phyloP scores from a whole-genome alignment of 2,329 filamentous ascomycete species.

The Coniella lustricola region DNA sequence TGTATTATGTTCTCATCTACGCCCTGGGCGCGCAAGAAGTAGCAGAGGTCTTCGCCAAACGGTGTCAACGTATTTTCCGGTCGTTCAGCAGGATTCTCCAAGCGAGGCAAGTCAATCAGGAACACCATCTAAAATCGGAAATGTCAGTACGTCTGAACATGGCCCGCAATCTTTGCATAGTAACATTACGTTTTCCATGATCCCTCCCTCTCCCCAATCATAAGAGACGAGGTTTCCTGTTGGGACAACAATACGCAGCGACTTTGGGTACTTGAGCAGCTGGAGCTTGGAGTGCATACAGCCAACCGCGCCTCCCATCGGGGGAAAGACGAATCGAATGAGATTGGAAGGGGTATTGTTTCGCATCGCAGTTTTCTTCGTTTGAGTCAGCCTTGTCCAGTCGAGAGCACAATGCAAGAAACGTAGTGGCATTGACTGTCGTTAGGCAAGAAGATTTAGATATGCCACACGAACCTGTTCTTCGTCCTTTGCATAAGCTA shows the following conservation, averaged over 20 bases:
- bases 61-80: conserved; percentile 30
- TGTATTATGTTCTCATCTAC: conserved; percentile 57
- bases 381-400: conserved; percentile 3
- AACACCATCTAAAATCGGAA: conserved; percentile 58
- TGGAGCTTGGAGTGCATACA: conserved; percentile 95
- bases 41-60: conserved; percentile 64
- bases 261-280: conserved; percentile 68
- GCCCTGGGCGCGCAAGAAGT: conserved; percentile 62
- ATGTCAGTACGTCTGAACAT: conserved; percentile 15
- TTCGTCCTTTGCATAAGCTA: conserved; percentile 48
- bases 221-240: conserved; percentile 79
- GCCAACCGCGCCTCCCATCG: conserved; percentile 58
- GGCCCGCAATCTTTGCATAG: background rate
- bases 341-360: conserved; percentile 41
- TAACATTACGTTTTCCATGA: conserved; percentile 71
- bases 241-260: conserved; percentile 75
- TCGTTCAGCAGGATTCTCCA: conserved; percentile 28
- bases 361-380: conserved; percentile 42
- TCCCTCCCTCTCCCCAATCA: conserved; percentile 82
- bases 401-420: background rate
- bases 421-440: background rate
- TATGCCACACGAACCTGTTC: conserved; percentile 37
- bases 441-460: background rate
- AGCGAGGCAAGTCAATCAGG: conserved; percentile 78
- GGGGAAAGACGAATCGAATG: conserved; percentile 72